Evolutionary conservation across 768 basidiomycete genomes (phyloP).

Genomic region (Amanita rubescens): DNA sequence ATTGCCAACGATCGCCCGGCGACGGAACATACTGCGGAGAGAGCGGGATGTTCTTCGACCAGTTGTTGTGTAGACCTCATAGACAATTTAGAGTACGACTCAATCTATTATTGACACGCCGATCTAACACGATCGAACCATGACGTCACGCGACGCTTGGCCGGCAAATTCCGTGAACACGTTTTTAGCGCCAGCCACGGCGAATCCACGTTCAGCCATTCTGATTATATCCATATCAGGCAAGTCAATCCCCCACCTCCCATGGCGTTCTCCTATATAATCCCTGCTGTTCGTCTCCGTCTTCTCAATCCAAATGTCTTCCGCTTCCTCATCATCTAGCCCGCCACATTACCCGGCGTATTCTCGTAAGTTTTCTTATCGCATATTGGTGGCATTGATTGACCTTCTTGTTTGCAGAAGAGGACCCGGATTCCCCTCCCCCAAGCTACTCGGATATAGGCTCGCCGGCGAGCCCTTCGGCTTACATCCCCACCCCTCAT

Average conservation of each 20-base stretch:
- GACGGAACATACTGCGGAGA: not conserved
- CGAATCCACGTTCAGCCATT: not conserved
- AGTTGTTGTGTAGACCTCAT: not conserved
- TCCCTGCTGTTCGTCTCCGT: not conserved
- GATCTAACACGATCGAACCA: not conserved
- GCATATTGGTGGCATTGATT: not conserved
- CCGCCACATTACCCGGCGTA: not conserved
- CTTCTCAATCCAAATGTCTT: not conserved
- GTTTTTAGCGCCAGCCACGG: not conserved
- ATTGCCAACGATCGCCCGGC: not conserved
- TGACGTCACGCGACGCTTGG: conserved; percentile 1
- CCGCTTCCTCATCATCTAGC: not conserved
- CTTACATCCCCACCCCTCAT: not conserved
- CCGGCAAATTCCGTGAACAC: conserved; percentile 3
- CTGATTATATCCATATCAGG: not conserved
- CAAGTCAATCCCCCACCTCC: not conserved
- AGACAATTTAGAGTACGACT: not conserved
- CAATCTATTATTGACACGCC: not conserved
- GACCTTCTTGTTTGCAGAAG: not conserved
- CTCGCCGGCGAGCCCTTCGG: conserved; percentile 2
- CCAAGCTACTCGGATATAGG: not conserved
- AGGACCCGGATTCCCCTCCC: not conserved
- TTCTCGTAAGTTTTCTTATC: not conserved
- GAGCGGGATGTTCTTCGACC: not conserved
- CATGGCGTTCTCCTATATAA: conserved; percentile 1